A percentile compares a stretch with the other conserved stretches of the same genome.
phyloP scores from a whole-genome alignment of 768 basidiomycete species.

The Collybia sp. region DNA sequence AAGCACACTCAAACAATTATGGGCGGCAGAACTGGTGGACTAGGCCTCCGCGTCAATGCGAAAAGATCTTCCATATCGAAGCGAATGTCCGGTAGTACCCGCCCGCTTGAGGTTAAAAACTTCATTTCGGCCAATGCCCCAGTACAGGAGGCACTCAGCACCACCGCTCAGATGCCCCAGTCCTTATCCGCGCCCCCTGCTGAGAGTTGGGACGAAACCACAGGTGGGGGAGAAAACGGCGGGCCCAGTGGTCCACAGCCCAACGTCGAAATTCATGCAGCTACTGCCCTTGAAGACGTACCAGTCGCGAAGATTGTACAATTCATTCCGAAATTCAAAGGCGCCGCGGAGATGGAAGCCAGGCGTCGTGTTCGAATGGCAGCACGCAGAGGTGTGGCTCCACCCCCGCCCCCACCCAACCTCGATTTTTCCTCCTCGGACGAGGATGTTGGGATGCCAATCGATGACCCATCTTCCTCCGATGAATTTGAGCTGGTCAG shows the following conservation, averaged over 20 bases:
- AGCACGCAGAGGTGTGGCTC: conserved; percentile 46
- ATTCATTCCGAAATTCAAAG: conserved; percentile 77
- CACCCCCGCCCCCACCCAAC: conserved; percentile 28
- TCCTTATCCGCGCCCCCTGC: conserved; percentile 18
- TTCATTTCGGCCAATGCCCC: conserved; percentile 26
- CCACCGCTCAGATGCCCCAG: conserved; percentile 22
- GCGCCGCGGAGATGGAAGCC: conserved; percentile 84
- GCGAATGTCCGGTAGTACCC: conserved; percentile 36
- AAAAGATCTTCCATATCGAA: conserved; percentile 52
- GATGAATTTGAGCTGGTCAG: conserved; percentile 46
- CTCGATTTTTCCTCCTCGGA: conserved; percentile 55
- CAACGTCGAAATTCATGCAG: conserved; percentile 35
- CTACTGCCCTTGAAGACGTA: conserved; percentile 34
- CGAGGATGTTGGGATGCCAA: conserved; percentile 40
- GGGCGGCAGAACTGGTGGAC: conserved; percentile 63
- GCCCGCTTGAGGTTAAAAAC: conserved; percentile 29
- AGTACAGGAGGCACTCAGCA: conserved; percentile 26
- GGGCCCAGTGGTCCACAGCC: conserved; percentile 21
- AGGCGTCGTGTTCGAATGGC: conserved; percentile 63
- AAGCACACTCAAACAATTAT: conserved; percentile 90
- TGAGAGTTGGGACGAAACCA: conserved; percentile 19
- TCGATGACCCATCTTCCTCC: conserved; percentile 41
- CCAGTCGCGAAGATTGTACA: conserved; percentile 48
- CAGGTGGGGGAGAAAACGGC: conserved; percentile 8
- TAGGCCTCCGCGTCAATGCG: conserved; percentile 75